Conservation (phyloP, 2,329 filamentous ascomycete genomes). For the Fusarium tricinctum region DNA sequence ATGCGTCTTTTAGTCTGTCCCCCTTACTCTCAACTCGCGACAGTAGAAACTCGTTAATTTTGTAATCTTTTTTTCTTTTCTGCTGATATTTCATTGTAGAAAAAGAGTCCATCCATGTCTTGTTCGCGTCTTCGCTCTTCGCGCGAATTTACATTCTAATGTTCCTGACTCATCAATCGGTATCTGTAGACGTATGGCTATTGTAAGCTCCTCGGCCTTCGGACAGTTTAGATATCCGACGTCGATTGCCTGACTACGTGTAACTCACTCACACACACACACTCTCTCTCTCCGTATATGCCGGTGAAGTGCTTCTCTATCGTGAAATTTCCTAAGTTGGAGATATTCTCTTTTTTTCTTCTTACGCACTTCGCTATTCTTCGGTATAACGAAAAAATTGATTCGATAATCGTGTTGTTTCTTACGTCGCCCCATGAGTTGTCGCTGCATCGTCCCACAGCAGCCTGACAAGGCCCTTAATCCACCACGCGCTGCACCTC, state of each 20-base stretch:
- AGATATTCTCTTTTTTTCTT: background rate
- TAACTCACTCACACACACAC: no score
- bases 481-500: background rate
- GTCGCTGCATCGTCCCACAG: background rate
- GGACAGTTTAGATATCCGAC: constrained; percentile 41
- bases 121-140: constrained; percentile 28
- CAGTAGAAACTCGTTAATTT: background rate
- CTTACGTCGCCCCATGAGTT: background rate
- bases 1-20: constrained; percentile 14
- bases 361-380: constrained; percentile 1
- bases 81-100: no score
- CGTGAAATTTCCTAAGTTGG: constrained; percentile 24
- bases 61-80: background rate
- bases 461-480: constrained; percentile 10
- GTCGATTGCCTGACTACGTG: constrained; percentile 40
- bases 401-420: no score
- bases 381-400: constrained; percentile 1
- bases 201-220: constrained; percentile 45
- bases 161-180: constrained; percentile 40
- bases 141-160: background rate
- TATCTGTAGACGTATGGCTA: constrained; percentile 29
- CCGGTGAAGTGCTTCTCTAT: constrained; percentile 14
- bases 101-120: background rate
- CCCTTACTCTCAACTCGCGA: background rate
- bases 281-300: background rate